These are phyloP conservation scores for Suillus hirtellus DNA, from an alignment of 768 basidiomycete species.

Conservation along the genomic window DNA sequence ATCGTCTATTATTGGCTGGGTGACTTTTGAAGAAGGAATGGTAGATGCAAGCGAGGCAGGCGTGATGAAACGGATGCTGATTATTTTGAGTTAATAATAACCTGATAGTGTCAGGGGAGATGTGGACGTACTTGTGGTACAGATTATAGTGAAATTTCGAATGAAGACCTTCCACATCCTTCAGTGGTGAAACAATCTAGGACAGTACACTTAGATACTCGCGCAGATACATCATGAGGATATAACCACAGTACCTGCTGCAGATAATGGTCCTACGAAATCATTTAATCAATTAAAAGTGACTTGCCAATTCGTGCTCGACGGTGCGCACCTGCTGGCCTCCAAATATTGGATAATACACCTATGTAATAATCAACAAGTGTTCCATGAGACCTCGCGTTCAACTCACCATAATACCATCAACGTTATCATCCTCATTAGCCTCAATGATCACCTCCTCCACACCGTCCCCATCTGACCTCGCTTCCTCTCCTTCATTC, in stretches of 20 bases:
- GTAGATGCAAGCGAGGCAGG: slow-evolving; percentile 67
- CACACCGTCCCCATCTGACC: slow-evolving; percentile 80
- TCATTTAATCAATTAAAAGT: slow-evolving; percentile 10
- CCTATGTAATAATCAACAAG: slow-evolving; percentile 43
- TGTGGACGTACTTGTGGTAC: slow-evolving; percentile 79
- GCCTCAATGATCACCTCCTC: slow-evolving; percentile 97
- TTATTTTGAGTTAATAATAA: not conserved
- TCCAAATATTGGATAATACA: slow-evolving; percentile 97
- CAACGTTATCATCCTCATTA: slow-evolving; percentile 80
- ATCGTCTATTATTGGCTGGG: slow-evolving; percentile 46
- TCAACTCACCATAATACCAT: slow-evolving; percentile 89
- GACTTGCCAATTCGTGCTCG: slow-evolving; percentile 8
- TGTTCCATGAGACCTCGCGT: slow-evolving; percentile 42
- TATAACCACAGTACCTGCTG: slow-evolving; percentile 67
- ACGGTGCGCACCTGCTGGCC: slow-evolving; percentile 66
- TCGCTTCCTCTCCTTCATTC: slow-evolving; percentile 37
- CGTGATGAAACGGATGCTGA: slow-evolving; percentile 84
- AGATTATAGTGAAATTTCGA: slow-evolving; percentile 95
- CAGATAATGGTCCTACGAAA: slow-evolving; percentile 84
- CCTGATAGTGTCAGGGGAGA: not conserved
- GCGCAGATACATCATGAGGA: not conserved
- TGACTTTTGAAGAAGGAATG: slow-evolving; percentile 32
- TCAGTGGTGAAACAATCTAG: slow-evolving; percentile 90
- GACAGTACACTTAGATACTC: slow-evolving; percentile 9
- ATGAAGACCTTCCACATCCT: slow-evolving; percentile 97